Evolutionary conservation across 257 asterid species (phyloP), one percentile per base, ranked within the genome.

Genomic region (Ilex asprella): DNA sequence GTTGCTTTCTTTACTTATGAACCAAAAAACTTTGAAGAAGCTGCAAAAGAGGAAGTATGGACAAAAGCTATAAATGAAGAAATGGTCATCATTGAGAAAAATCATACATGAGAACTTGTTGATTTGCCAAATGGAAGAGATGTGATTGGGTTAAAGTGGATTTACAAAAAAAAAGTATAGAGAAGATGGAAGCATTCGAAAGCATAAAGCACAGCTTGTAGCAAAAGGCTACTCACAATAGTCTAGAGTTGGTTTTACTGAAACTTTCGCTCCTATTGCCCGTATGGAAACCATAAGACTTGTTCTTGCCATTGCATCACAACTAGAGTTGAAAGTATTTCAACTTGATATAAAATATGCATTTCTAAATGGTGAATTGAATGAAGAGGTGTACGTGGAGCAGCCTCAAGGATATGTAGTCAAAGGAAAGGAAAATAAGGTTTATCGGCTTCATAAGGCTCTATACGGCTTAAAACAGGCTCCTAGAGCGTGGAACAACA

Each of bases 21-120:
- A 35, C 41, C 41, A 8, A 1, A 35, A 35, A 35, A 35, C 2
- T 35, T 35, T 35, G 41, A 35, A 35, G 41, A 35, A 35, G 41
- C 41, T 8, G 8, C 41, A 4, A 35, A 35, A 35, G 5, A 35
- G 8, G 8, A 35, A 8, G 41, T 35, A 8, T 35, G 5, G 41
- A 35, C 7, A 35, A 35, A 35, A 8, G 5, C 5, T 3, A 35
- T 35, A 2, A 35, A 35, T 8, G 41, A 35, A 35, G 8, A 35
- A 8, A 35, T 35, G 5, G 41, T 2, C 41, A 35, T 0, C 5
- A 35, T 35, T 35, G 41, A 35, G 8, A 35, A 3, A 8, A 35
- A 35, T 2, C 5, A 35, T 3, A 67, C 76, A 4, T 55, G 76
- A 64, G 53, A 65, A 14, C 58, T 66, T 2, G 30, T 70, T 7